phyloP scores from a whole-genome alignment of 192 early-diverging fungal species.

The Coemansia sp. region DNA sequence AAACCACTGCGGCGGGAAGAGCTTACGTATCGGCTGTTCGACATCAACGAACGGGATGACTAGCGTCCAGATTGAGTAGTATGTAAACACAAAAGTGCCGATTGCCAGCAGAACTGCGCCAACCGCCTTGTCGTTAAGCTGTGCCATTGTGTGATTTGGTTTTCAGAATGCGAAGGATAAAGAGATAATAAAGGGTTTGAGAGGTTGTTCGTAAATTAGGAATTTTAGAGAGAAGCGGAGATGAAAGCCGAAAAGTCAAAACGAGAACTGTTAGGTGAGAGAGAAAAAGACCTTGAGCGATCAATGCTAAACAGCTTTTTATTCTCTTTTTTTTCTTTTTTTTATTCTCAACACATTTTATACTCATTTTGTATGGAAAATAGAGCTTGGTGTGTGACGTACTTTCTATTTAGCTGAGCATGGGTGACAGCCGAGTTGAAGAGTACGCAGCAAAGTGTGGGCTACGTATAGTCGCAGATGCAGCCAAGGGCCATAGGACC shows the following conservation, averaged over 20 bases:
- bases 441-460: conserved; percentile 10
- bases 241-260: not conserved
- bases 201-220: not conserved
- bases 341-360: not conserved
- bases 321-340: not conserved
- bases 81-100: conserved; percentile 74
- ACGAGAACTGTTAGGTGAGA: not conserved
- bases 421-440: not conserved
- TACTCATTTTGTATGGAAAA: no score
- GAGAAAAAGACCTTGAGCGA: not conserved
- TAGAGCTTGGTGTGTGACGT: no score
- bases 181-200: not conserved
- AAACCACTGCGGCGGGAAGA: conserved; percentile 80
- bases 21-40: conserved; percentile 67
- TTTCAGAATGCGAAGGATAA: not conserved
- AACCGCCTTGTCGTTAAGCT: conserved; percentile 72
- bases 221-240: not conserved
- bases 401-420: no score
- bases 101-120: conserved; percentile 71
- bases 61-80: conserved; percentile 90
- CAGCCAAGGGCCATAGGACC: conserved; percentile 20
- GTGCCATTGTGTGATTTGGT: conserved; percentile 28
- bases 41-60: conserved; percentile 85
- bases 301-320: not conserved
- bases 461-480: conserved; percentile 20